Evolutionary conservation across 345 rosid genomes (phyloP).

Genomic region (Raphanus sativus): DNA sequence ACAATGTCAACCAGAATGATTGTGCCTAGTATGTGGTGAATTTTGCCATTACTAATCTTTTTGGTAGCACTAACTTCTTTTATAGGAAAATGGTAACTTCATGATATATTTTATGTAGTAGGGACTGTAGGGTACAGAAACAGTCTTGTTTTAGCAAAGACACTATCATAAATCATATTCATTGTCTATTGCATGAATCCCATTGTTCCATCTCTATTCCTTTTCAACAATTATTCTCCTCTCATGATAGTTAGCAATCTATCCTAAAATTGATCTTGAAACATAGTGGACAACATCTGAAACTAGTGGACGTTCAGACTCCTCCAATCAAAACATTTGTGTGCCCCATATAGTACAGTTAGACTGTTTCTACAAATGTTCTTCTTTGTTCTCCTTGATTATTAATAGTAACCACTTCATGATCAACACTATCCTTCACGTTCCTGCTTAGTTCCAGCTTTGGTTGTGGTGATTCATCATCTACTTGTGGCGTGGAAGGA

Average conservation of each 20-base stretch:
- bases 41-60: neutral
- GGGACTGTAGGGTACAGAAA: neutral
- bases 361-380: neutral
- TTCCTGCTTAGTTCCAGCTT: neutral
- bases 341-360: neutral
- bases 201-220: neutral
- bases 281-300: constrained; percentile 2
- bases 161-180: neutral
- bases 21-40: neutral
- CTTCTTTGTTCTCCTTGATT: neutral
- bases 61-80: neutral
- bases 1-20: neutral
- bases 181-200: neutral
- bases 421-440: neutral
- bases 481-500: neutral
- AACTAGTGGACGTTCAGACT: neutral
- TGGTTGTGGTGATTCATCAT: neutral
- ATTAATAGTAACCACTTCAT: neutral
- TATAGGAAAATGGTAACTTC: neutral
- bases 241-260: neutral
- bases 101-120: neutral
- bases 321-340: neutral
- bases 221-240: neutral
- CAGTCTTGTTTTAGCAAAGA: neutral
- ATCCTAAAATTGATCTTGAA: constrained; percentile 10